Conservation (phyloP, 2,329 filamentous ascomycete genomes). For the Calonectria pteridis region DNA sequence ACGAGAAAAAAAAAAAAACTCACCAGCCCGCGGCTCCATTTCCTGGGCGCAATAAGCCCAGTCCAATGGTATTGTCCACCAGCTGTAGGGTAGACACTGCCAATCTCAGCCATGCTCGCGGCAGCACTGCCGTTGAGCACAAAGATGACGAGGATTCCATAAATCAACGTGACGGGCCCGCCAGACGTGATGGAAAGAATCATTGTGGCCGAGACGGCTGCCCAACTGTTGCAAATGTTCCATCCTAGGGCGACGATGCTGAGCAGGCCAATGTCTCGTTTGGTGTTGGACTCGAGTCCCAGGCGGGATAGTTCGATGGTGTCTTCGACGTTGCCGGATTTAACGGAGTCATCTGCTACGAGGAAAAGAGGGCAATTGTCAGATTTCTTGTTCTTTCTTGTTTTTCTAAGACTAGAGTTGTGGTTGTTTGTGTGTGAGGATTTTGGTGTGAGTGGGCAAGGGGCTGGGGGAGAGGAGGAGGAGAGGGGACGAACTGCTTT, state of each 20-base stretch:
- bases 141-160: conserved; percentile 23
- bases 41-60: conserved; percentile 44
- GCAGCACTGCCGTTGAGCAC: conserved; percentile 25
- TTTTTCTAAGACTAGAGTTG: background rate
- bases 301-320: conserved; percentile 21
- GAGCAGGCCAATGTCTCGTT: conserved; percentile 26
- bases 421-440: background rate
- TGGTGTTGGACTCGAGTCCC: conserved; percentile 20
- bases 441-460: background rate
- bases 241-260: conserved; percentile 27
- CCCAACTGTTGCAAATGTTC: conserved; percentile 33
- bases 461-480: background rate
- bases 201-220: conserved; percentile 38
- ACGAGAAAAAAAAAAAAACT: background rate
- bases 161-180: conserved; percentile 23
- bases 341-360: conserved; percentile 24
- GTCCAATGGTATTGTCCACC: conserved; percentile 54
- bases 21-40: conserved; percentile 31
- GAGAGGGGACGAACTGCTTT: conserved; percentile 18
- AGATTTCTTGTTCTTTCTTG: background rate
- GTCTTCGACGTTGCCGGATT: conserved; percentile 18
- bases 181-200: conserved; percentile 25
- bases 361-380: background rate
- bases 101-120: conserved; percentile 27
- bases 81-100: conserved; percentile 28